Base-by-base conservation (phyloP, 306 rosid species). In the Cucurbita pepo region DNA sequence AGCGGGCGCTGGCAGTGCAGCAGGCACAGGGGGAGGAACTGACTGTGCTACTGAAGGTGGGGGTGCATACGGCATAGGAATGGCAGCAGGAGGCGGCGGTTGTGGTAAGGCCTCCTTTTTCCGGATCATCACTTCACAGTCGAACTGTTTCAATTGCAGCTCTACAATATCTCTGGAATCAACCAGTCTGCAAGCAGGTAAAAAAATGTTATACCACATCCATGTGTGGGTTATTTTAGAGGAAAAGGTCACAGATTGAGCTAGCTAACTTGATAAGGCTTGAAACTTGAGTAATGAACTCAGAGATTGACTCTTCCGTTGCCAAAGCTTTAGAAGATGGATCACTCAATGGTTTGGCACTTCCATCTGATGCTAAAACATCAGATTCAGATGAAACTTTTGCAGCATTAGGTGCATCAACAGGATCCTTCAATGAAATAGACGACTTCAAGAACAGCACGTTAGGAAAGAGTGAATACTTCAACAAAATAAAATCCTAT, bases 141-240 rank as follows among this genome's bases (percentile, higher is more conserved):
- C 89, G 57, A 76, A 81, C 81, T 90, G 94, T 81, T 90, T 88
- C 82, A 90, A 36, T 78, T 78, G 85, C 82, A 90, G 78, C 85
- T 90, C 96, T 21, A 81, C 87, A 65, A 90, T 88, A 76, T 90
- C 96, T 79, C 96, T 83, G 15, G 96, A 86, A 85, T 90, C 94
- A 76, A 90, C 96, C 76, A 90, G 90, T 83, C 96, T 90, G 84
- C 75, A 78, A 61, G 76, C 73, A 40, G 38, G 66, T 19, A 60
- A 62, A 45, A 71, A 73, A 64, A 83, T 69, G 19, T 69, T 76
- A 50, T 56, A 73, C 41, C 53, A 52, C 64, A 37, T 59, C 51
- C 51, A 74, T n/a, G 1, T 14, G n/a, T 71, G 66, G 40, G 18
- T 19, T 45, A 43, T 5, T 52, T 10, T 61, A 22, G 56, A 37